Evolutionary conservation across 2,329 filamentous ascomycete species (phyloP), one percentile per base, ranked within the genome.

Genomic region (Aureobasidium sp.): DNA sequence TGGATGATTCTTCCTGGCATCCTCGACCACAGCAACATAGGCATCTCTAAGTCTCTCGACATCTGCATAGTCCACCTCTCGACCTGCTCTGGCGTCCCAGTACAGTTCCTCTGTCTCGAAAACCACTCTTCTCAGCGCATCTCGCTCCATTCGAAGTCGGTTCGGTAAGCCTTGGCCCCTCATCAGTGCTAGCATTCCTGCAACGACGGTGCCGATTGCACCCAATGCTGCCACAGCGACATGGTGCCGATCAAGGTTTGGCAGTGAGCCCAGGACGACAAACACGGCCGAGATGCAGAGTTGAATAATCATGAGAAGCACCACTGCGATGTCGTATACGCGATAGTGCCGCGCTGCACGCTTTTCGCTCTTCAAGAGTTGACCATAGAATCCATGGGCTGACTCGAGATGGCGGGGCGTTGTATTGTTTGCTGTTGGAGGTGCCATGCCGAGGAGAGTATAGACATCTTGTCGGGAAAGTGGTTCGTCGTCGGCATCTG

Each of bases 151-250:
- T 22, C 65, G 53, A n/a, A 68, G 51, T 3, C 66, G 55, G 45
- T 63, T 66, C n/a, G 67, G 65, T n/a, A 69, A 52, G 1, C 67
- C 65, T 56, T 68, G 65, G 0, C 66, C 68, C 42, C 63, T 65
- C 57, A 65, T 64, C n/a, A 70, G 35, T 16, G 64, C 63, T 40
- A 70, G 52, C 14, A 61, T 52, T 3, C 67, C 67, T 7, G 61
- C 66, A 3, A 68, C 61, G 4, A 68, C 62, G 2, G 64, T 66
- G 39, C 62, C 64, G 11, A 69, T 55, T 1, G 66, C 66, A 6
- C 65, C 64, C 0, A 68, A 57, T 2, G 63, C 51, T 3, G 63
- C 64, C 19, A 67, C 62, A n/a, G 63, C 60, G 17, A 64, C 54
- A 24, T 68, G 64, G 47, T 60, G 57, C 4, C 27, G 32, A 27